These are phyloP conservation scores for Boletellus ananiceps DNA, from an alignment of 768 basidiomycete species.

Conservation along the genomic window DNA sequence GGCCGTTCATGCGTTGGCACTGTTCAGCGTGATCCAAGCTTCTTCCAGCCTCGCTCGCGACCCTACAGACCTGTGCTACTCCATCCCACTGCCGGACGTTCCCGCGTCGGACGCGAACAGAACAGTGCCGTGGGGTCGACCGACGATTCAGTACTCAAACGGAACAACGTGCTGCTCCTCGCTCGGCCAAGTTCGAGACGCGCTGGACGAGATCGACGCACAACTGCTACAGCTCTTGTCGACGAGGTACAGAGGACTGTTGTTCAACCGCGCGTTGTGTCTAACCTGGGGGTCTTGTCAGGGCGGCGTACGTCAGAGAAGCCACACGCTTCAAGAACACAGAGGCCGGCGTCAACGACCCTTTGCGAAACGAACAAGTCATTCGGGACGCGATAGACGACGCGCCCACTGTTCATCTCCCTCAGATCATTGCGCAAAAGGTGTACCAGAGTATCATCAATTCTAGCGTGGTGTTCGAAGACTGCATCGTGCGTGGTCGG, in stretches of 20 bases:
- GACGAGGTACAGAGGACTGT: conserved; percentile 7
- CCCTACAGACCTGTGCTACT: conserved; percentile 15
- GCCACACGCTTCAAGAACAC: conserved; percentile 26
- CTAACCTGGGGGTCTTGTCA: not conserved
- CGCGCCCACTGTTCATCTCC: conserved; percentile 17
- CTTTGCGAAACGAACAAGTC: conserved; percentile 15
- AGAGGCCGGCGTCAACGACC: conserved; percentile 6
- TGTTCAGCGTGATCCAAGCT: not conserved
- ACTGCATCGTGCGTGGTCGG: conserved; percentile 17
- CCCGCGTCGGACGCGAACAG: conserved; percentile 16
- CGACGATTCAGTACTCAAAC: conserved; percentile 14
- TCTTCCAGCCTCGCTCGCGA: not conserved
- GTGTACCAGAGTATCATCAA: conserved; percentile 19
- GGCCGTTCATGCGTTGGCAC: not conserved
- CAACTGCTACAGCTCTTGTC: conserved; percentile 19
- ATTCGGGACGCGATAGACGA: conserved; percentile 17
- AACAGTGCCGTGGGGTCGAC: conserved; percentile 22
- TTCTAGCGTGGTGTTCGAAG: conserved; percentile 21
- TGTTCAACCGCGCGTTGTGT: too few species aligned
- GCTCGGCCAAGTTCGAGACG: conserved; percentile 15
- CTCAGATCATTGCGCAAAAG: conserved; percentile 20
- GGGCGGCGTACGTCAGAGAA: conserved; percentile 22
- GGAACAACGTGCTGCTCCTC: conserved; percentile 26
- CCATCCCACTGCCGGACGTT: conserved; percentile 9
- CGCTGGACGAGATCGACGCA: conserved; percentile 17